Percentiles rank a stretch among this genome's conserved stretches.
Evolutionary conservation across 495 filamentous ascomycete genomes (phyloP).

Genomic region (Penicillium steckii): DNA sequence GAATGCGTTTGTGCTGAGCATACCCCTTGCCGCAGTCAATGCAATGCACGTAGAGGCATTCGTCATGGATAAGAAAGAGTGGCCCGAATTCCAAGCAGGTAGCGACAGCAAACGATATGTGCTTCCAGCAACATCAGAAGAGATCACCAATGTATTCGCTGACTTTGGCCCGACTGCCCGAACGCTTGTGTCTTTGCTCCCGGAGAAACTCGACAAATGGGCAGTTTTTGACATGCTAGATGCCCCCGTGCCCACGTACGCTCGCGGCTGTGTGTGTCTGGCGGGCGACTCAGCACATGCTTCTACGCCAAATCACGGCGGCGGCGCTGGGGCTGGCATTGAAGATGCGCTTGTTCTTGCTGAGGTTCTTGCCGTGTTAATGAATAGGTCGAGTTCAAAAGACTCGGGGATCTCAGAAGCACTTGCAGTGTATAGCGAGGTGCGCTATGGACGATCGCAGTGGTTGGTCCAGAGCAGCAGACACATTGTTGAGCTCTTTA

Average conservation of each 20-base stretch:
- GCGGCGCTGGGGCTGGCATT: slow-evolving; percentile 56
- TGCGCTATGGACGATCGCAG: slow-evolving; percentile 26
- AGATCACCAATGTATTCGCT: neutral
- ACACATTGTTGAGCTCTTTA: slow-evolving; percentile 29
- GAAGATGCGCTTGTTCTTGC: slow-evolving; percentile 53
- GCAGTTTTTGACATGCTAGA: slow-evolving; percentile 56
- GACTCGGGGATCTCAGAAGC: neutral
- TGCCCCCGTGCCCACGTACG: slow-evolving; percentile 41
- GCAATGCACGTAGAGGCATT: slow-evolving; percentile 43
- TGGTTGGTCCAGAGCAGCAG: slow-evolving; percentile 37
- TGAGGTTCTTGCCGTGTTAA: slow-evolving; percentile 26
- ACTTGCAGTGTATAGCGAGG: slow-evolving; percentile 17
- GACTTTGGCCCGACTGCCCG: neutral
- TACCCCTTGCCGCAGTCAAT: slow-evolving; percentile 46
- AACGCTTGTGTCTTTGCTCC: neutral
- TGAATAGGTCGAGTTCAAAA: neutral
- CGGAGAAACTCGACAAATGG: slow-evolving; percentile 35
- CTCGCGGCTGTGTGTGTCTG: slow-evolving; percentile 38
- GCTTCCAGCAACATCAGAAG: neutral
- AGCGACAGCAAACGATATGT: neutral
- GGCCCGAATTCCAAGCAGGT: too few species aligned
- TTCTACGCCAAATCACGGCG: slow-evolving; percentile 48
- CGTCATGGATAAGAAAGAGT: slow-evolving; percentile 30
- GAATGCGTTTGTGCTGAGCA: slow-evolving; percentile 46
- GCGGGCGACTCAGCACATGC: slow-evolving; percentile 54